A percentile compares a stretch with the other conserved stretches of the same genome.
These are phyloP conservation scores for Phytophthora fragariaefolia DNA, from an alignment of 352 stramenopile genomes.

Conservation along the genomic window DNA sequence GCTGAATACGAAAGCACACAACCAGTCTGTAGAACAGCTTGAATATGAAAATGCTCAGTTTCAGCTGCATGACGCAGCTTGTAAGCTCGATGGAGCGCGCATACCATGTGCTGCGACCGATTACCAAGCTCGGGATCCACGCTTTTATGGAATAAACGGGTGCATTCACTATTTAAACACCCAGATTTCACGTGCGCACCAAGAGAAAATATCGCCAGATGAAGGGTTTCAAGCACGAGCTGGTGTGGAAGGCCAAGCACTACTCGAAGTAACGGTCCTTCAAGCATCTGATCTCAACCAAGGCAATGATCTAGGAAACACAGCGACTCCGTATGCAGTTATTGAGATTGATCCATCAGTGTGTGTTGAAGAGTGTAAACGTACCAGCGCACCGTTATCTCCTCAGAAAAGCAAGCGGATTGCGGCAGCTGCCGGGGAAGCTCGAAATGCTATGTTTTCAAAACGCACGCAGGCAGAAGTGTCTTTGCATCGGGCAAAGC, in stretches of 20 bases:
- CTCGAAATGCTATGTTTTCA: constrained; percentile 52
- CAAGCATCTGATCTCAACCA: constrained; percentile 41
- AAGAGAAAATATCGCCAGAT: constrained; percentile 58
- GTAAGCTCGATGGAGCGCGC: constrained; percentile 70
- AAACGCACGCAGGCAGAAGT: constrained; percentile 65
- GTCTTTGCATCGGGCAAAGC: constrained; percentile 55
- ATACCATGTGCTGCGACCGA: constrained; percentile 71
- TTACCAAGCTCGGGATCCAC: constrained; percentile 63
- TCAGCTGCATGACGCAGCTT: constrained; percentile 65
- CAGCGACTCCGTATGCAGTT: constrained; percentile 59
- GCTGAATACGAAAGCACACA: constrained; percentile 58
- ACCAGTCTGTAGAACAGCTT: constrained; percentile 65
- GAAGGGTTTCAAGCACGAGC: constrained; percentile 62
- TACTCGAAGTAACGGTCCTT: constrained; percentile 65
- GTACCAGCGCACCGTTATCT: constrained; percentile 50
- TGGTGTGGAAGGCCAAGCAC: constrained; percentile 63
- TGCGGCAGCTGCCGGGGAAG: constrained; percentile 47
- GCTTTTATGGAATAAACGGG: constrained; percentile 85
- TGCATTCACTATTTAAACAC: constrained; percentile 76
- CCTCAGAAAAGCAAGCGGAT: constrained; percentile 57
- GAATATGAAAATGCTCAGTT: constrained; percentile 76
- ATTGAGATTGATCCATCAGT: constrained; percentile 65
- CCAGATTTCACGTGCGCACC: constrained; percentile 64
- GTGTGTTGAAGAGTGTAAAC: constrained; percentile 64
- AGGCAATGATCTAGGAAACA: constrained; percentile 23